Evolutionary conservation across 345 rosid species (phyloP).

Genomic region (Microcos paniculata): DNA sequence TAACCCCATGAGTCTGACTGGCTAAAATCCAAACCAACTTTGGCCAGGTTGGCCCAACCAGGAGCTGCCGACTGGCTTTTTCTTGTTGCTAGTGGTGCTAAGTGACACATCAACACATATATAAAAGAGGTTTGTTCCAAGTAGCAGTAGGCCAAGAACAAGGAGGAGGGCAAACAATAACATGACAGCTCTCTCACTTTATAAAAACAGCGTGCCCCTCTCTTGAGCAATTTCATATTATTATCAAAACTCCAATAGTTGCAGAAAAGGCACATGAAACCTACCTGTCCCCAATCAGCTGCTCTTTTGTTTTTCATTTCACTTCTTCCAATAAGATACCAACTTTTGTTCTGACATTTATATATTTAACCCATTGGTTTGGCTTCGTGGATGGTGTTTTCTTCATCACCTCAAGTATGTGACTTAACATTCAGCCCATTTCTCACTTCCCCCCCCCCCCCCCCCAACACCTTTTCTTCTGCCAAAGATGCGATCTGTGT

Average conservation of each 20-base stretch:
- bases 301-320: neutral
- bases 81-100: conserved; percentile 18
- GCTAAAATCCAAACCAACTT: conserved; percentile 27
- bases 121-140: neutral
- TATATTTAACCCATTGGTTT: neutral
- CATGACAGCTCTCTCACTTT: conserved; percentile 1
- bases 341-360: neutral
- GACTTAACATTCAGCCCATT: neutral
- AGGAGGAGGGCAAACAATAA: neutral
- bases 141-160: conserved; percentile 8
- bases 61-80: conserved; percentile 29
- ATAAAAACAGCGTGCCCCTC: neutral
- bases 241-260: neutral
- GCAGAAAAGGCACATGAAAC: conserved; percentile 14
- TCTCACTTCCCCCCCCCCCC: neutral
- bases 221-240: neutral
- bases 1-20: neutral
- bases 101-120: neutral
- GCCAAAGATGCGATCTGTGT: neutral
- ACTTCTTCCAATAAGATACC: neutral
- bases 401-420: neutral
- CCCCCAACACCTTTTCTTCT: neutral
- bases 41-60: conserved; percentile 29
- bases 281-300: neutral
- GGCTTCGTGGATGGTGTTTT: neutral